A percentile compares a stretch with the other conserved stretches of the same genome.
These are phyloP conservation scores for Catenaria anguillulae DNA, from an alignment of 371 early-diverging fungal genomes.

Conservation along the genomic window DNA sequence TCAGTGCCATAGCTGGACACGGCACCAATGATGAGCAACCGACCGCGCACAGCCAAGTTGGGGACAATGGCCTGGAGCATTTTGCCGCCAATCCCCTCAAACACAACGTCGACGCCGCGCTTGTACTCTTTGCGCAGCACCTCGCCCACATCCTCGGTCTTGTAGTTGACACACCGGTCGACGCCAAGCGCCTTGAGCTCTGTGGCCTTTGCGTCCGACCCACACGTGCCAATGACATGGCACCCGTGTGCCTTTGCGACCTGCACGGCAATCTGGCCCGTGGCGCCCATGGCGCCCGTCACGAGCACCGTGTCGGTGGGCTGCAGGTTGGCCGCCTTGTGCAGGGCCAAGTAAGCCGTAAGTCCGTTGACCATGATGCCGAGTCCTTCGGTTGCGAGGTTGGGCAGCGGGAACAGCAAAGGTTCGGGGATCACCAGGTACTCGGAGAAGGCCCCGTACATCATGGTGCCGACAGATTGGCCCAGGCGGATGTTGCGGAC, in stretches of 20 bases:
- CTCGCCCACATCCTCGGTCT: constrained; percentile 28
- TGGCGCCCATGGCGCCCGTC: constrained; percentile 29
- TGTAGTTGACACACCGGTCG: constrained; percentile 32
- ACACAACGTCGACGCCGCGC: constrained; percentile 38
- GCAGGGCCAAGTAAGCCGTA: constrained; percentile 31
- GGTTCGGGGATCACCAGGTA: constrained; percentile 19
- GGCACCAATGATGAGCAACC: constrained; percentile 45
- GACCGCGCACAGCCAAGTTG: constrained; percentile 31
- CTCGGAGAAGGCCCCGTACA: constrained; percentile 41
- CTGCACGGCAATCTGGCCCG: constrained; percentile 35
- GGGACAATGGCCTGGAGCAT: constrained; percentile 29
- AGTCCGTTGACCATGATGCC: constrained; percentile 36
- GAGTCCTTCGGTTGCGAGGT: constrained; percentile 20
- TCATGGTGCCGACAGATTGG: constrained; percentile 9
- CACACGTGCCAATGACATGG: constrained; percentile 34
- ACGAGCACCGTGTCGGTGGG: constrained; percentile 8
- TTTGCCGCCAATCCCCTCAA: constrained; percentile 44
- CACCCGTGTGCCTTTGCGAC: constrained; percentile 28
- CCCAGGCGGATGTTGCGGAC: constrained; percentile 24
- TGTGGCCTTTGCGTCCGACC: constrained; percentile 11
- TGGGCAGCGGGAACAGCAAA: constrained; percentile 26
- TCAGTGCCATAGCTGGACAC: constrained; percentile 25
- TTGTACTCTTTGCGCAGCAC: constrained; percentile 40
- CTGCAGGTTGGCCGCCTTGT: constrained; percentile 7
- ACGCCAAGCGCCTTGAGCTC: constrained; percentile 16